Evolutionary conservation across 2,329 filamentous ascomycete species (phyloP).

Genomic region (Exophiala phaeomuriformis): DNA sequence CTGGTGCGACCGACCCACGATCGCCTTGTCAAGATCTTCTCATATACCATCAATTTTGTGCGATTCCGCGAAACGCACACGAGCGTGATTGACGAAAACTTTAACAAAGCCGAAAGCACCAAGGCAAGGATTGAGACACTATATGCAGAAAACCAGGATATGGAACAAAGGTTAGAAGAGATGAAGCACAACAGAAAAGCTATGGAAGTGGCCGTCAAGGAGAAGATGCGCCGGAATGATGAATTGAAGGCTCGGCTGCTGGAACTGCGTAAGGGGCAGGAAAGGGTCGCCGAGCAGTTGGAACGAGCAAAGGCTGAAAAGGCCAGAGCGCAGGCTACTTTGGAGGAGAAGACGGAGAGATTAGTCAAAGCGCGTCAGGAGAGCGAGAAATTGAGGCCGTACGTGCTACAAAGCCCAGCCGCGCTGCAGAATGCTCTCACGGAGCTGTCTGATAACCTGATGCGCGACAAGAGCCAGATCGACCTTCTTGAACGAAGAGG

Average conservation of each 20-base stretch:
- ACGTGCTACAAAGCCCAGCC: slow-evolving; percentile 80
- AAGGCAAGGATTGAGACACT: slow-evolving; percentile 82
- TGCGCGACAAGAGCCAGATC: slow-evolving; percentile 72
- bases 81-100: slow-evolving; percentile 80
- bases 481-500: slow-evolving; percentile 79
- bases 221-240: slow-evolving; percentile 79
- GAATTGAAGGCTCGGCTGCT: slow-evolving; percentile 75
- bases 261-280: slow-evolving; percentile 73
- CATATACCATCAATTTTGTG: slow-evolving; percentile 97
- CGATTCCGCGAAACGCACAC: slow-evolving; percentile 93
- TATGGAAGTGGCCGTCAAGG: slow-evolving; percentile 72
- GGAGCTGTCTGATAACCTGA: slow-evolving; percentile 72
- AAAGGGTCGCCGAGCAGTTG: slow-evolving; percentile 71
- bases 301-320: slow-evolving; percentile 80
- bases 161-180: slow-evolving; percentile 70
- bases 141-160: slow-evolving; percentile 77
- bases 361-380: slow-evolving; percentile 68
- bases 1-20: slow-evolving; percentile 85
- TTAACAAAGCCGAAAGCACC: slow-evolving; percentile 79
- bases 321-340: slow-evolving; percentile 58
- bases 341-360: slow-evolving; percentile 46
- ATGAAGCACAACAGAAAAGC: slow-evolving; percentile 72
- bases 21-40: slow-evolving; percentile 89
- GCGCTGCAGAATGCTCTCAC: slow-evolving; percentile 73
- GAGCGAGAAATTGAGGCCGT: slow-evolving; percentile 80